Evolutionary conservation across 169 alveolate species (phyloP).

Genomic region (Eimeria praecox): DNA sequence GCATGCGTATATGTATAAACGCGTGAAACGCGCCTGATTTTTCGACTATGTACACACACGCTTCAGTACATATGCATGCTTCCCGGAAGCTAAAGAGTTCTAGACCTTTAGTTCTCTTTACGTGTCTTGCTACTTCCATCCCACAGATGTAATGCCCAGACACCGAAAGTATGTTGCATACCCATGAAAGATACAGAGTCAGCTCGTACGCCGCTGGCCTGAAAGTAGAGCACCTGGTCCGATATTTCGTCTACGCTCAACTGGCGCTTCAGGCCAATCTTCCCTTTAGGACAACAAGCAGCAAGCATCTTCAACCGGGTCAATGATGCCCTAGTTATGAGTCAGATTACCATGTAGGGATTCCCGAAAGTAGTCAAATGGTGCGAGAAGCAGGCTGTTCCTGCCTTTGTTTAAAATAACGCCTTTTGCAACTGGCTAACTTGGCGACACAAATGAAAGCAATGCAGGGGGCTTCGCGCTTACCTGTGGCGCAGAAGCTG

Average conservation of each 20-base stretch:
- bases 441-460: background rate
- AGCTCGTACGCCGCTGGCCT: constrained; percentile 87
- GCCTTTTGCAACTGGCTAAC: background rate
- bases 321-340: background rate
- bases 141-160: background rate
- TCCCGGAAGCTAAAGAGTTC: background rate
- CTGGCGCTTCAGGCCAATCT: constrained; percentile 91
- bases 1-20: background rate
- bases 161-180: background rate
- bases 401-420: background rate
- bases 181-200: constrained; percentile 94
- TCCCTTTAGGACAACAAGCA: constrained; percentile 81
- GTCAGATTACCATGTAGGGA: background rate
- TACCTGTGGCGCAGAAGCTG: constrained; percentile 92
- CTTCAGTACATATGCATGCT: background rate
- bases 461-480: background rate
- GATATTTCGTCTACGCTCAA: constrained; percentile 91
- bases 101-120: background rate
- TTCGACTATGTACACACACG: background rate
- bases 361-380: background rate
- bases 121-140: background rate
- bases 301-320: background rate
- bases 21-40: background rate
- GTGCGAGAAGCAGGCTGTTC: background rate
- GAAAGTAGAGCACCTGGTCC: constrained; percentile 90